Evolutionary conservation across 495 filamentous ascomycete species (phyloP).

Genomic region (Bacidia gigantensis): DNA sequence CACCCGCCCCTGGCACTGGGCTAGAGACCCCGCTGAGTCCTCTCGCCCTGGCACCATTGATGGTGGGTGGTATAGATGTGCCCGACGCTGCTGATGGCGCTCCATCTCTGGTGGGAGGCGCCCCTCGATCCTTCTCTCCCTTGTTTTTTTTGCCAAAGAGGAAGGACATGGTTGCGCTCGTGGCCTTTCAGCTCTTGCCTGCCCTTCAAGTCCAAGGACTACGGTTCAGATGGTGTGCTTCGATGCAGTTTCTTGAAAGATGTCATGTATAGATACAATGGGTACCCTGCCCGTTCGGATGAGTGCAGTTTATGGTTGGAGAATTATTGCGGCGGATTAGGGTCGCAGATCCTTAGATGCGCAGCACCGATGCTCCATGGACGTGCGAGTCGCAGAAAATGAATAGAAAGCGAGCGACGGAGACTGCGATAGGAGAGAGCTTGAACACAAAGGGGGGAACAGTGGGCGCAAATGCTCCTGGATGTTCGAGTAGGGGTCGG

Average conservation of each 20-base stretch:
- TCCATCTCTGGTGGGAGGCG: constrained; percentile 41
- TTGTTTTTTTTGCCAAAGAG: constrained; percentile 50
- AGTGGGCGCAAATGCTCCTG: neutral
- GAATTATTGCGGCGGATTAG: neutral
- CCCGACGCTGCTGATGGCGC: constrained; percentile 33
- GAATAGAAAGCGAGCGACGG: neutral
- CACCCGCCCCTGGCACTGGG: constrained; percentile 48
- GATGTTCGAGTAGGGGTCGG: neutral
- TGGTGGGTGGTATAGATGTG: constrained; percentile 21
- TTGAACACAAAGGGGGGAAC: neutral
- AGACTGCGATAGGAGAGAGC: neutral
- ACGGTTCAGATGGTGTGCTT: neutral
- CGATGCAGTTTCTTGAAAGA: neutral
- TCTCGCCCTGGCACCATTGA: constrained; percentile 30
- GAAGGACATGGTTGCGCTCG: constrained; percentile 35
- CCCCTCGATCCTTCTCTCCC: constrained; percentile 26
- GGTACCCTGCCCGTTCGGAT: neutral
- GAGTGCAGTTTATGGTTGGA: neutral
- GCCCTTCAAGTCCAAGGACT: neutral
- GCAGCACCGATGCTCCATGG: constrained; percentile 1
- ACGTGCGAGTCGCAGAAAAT: neutral
- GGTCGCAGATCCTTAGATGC: neutral
- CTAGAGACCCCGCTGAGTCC: constrained; percentile 29
- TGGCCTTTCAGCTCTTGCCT: neutral
- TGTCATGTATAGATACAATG: neutral